Evolutionary conservation across 2,329 filamentous ascomycete species (phyloP), one percentile per base, ranked within the genome.

Genomic region (Fusarium sp.): DNA sequence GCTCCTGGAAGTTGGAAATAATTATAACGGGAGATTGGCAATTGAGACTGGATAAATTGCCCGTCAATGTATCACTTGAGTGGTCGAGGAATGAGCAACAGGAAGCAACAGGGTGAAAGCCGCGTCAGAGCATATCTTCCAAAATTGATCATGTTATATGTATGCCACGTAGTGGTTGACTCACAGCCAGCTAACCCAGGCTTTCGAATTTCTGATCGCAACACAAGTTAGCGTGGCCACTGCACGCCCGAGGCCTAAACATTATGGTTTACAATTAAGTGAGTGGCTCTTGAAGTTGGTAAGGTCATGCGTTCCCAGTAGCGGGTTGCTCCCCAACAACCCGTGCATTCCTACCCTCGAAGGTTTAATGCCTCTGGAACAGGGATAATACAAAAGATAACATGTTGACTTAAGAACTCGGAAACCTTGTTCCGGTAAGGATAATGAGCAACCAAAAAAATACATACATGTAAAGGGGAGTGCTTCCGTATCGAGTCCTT

Each of bases 1-100:
- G 62, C 62, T 35, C 61, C 41, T 73, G 67, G 71, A 75, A 73
- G 76, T 75, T 76, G 58, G 61, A 47, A 68, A 57, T 59, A 48
- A 68, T 74, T 59, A 41, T 54, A 28, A 56, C 33, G n/a, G 50
- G 58, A 64, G n/a, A 44, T 63, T 47, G 38, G 61, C 51, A 64
- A 36, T 41, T 20, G 39, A 24, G 22, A 36, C 33, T 33, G 30
- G 33, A 54, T 50, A 15, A 33, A 42, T n/a, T 42, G 28, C 24
- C 18, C 10, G 26, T 14, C 26, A 44, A 31, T 39, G 31, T 54
- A 38, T 48, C 33, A 7, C 15, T 55, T 38, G 16, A 24, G 36
- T 41, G 22, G 41, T 14, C 18, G 41, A 42, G n/a, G 41, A 41
- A 35, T 33, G 39, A 58, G 26, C 8, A 45, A 31, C 9, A 22